These are phyloP conservation scores for Lolium multiflorum DNA, from an alignment of 176 grass and related monocot genomes.

Conservation along the genomic window DNA sequence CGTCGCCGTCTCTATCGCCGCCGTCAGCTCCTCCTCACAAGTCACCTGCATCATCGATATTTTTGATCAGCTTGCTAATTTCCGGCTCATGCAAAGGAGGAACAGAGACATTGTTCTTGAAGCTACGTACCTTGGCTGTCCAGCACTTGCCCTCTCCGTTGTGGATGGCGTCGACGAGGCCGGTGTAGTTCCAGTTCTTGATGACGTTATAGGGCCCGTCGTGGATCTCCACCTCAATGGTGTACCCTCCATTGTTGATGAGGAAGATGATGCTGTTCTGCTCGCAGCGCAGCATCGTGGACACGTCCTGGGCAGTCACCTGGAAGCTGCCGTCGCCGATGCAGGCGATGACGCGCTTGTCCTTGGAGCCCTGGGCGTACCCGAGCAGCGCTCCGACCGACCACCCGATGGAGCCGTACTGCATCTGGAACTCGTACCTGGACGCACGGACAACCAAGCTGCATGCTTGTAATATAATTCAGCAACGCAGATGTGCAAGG, in stretches of 20 bases:
- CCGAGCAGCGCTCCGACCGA: slow-evolving; percentile 74
- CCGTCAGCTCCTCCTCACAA: slow-evolving; percentile 56
- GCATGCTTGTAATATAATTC: neutral
- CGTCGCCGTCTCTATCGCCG: slow-evolving; percentile 36
- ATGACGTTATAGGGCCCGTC: slow-evolving; percentile 91
- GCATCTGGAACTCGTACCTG: slow-evolving; percentile 94
- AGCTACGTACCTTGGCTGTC: slow-evolving; percentile 47
- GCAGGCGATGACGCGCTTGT: slow-evolving; percentile 75
- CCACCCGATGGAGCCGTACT: slow-evolving; percentile 88
- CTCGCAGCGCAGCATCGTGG: slow-evolving; percentile 66
- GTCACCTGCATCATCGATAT: slow-evolving; percentile 10
- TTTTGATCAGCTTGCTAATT: neutral
- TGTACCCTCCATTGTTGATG: slow-evolving; percentile 90
- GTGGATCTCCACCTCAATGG: slow-evolving; percentile 87
- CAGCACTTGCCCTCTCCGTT: slow-evolving; percentile 77
- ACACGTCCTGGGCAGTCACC: slow-evolving; percentile 82
- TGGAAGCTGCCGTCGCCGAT: slow-evolving; percentile 91
- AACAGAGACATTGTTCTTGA: neutral
- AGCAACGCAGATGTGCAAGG: neutral
- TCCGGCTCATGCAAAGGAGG: neutral
- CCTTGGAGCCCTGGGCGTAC: slow-evolving; percentile 59
- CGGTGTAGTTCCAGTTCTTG: slow-evolving; percentile 93
- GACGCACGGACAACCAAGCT: neutral
- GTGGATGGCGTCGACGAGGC: slow-evolving; percentile 70
- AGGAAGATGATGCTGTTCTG: slow-evolving; percentile 86